Evolutionary conservation across 768 basidiomycete species (phyloP).

Genomic region (Suillus discolor): DNA sequence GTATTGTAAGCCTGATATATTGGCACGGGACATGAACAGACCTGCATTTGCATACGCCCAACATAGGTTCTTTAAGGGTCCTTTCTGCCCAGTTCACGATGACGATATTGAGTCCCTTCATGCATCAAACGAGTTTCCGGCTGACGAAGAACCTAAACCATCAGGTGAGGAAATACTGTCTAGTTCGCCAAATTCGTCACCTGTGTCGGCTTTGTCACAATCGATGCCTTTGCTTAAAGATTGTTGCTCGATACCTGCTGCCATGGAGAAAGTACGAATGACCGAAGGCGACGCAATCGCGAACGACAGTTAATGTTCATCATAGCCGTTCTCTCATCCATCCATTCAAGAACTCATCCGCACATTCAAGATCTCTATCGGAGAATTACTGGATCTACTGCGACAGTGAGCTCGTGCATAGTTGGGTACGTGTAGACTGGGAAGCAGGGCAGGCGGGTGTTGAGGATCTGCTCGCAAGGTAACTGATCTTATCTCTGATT

Average conservation of each 20-base stretch:
- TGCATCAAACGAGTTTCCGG: constrained; percentile 24
- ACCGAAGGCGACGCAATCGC: not conserved
- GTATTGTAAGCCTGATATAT: not conserved
- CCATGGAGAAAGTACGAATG: not conserved
- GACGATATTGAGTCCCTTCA: constrained; percentile 29
- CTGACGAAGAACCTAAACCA: constrained; percentile 23
- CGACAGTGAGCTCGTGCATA: constrained; percentile 78
- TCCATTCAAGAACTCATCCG: too few species aligned
- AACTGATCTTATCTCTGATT: not conserved
- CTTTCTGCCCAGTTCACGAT: constrained; percentile 42
- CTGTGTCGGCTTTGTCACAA: not conserved
- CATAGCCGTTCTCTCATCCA: too few species aligned
- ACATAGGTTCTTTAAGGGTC: constrained; percentile 50
- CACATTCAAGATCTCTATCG: too few species aligned
- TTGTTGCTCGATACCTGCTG: not conserved
- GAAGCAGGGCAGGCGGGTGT: constrained; percentile 70
- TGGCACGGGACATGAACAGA: constrained; percentile 30
- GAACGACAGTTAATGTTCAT: not conserved
- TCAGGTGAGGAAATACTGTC: constrained; percentile 15
- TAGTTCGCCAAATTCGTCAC: constrained; percentile 18
- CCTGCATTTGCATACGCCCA: constrained; percentile 56
- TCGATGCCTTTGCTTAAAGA: not conserved
- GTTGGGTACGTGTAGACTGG: constrained; percentile 90
- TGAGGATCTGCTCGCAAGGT: constrained; percentile 70
- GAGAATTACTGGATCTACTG: too few species aligned